A percentile compares a stretch with the other conserved stretches of the same genome.
Evolutionary conservation across 805 yeast genomes (phyloP).

Genomic region (Metschnikowia koreensis): DNA sequence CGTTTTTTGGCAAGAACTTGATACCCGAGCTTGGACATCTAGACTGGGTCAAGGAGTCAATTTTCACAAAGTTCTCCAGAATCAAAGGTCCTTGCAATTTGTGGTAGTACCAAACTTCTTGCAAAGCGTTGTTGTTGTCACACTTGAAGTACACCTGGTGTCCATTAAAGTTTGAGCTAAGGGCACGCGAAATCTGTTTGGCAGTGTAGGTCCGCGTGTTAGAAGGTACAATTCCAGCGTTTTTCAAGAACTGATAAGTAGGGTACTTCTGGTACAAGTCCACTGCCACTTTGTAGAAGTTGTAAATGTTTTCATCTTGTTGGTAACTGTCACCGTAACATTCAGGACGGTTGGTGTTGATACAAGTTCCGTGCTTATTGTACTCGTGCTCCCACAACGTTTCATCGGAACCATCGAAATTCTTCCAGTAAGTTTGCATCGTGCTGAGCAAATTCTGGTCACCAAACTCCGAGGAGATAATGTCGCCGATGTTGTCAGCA

Average conservation of each 20-base stretch:
- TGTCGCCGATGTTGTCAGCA: slow-evolving; percentile 21
- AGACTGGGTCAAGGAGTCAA: slow-evolving; percentile 54
- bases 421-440: slow-evolving; percentile 20
- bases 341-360: slow-evolving; percentile 35
- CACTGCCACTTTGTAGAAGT: slow-evolving; percentile 30
- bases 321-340: slow-evolving; percentile 30
- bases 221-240: slow-evolving; percentile 36
- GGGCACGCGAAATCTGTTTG: too few species aligned
- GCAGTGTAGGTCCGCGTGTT: too few species aligned
- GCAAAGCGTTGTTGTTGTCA: slow-evolving; percentile 17
- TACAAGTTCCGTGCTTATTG: slow-evolving; percentile 46
- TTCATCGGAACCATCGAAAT: slow-evolving; percentile 33
- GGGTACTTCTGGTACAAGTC: slow-evolving; percentile 32
- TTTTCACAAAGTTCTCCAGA: slow-evolving; percentile 43
- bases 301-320: slow-evolving; percentile 27
- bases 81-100: slow-evolving; percentile 22
- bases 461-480: slow-evolving; percentile 25
- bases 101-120: slow-evolving; percentile 27
- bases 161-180: slow-evolving; percentile 14
- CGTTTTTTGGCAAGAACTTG: slow-evolving; percentile 67
- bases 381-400: slow-evolving; percentile 42
- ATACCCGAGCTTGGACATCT: slow-evolving; percentile 72
- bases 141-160: slow-evolving; percentile 37
- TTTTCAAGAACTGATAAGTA: slow-evolving; percentile 34
- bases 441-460: slow-evolving; percentile 21